phyloP scores from a whole-genome alignment of 2,329 filamentous ascomycete genomes.

The Ilyonectria robusta region DNA sequence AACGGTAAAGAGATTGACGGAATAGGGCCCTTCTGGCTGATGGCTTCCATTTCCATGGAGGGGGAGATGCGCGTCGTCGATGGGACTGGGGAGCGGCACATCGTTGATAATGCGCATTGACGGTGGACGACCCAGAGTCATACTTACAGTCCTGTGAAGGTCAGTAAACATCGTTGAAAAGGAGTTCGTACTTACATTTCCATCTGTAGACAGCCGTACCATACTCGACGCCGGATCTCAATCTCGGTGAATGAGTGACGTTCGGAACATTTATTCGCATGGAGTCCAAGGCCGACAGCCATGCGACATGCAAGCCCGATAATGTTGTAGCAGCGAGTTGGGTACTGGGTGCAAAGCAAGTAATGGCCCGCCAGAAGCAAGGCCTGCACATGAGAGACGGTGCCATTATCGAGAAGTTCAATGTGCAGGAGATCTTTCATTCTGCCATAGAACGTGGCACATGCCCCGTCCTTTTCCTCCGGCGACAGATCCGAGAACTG shows the following conservation, averaged over 20 bases:
- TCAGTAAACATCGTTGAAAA: neutral
- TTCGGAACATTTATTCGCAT: neutral
- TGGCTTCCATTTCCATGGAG: neutral
- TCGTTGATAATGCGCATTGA: constrained; percentile 10
- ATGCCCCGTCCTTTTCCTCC: constrained; percentile 13
- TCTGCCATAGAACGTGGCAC: constrained; percentile 5
- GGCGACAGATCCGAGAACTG: constrained; percentile 12
- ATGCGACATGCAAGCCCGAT: constrained; percentile 16
- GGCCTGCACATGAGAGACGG: constrained; percentile 17
- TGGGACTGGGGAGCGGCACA: constrained; percentile 4
- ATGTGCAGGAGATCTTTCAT: constrained; percentile 5
- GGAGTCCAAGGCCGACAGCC: constrained; percentile 21
- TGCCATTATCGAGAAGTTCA: constrained; percentile 8
- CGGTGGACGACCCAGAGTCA: constrained; percentile 19
- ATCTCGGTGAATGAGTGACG: neutral
- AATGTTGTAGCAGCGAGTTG: constrained; percentile 17
- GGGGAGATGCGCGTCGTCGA: constrained; percentile 10
- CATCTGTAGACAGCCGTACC: constrained; percentile 20
- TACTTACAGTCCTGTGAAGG: constrained; percentile 14
- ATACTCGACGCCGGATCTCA: constrained; percentile 13
- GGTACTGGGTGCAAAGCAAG: constrained; percentile 19
- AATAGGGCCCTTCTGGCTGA: neutral
- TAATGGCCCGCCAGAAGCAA: constrained; percentile 1
- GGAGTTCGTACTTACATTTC: constrained; percentile 8
- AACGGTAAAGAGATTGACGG: constrained; percentile 6